A percentile compares a stretch with the other conserved stretches of the same genome.
These are phyloP conservation scores for Chrysanthemum makinoi DNA, from an alignment of 129 eudicot species.

Conservation along the genomic window DNA sequence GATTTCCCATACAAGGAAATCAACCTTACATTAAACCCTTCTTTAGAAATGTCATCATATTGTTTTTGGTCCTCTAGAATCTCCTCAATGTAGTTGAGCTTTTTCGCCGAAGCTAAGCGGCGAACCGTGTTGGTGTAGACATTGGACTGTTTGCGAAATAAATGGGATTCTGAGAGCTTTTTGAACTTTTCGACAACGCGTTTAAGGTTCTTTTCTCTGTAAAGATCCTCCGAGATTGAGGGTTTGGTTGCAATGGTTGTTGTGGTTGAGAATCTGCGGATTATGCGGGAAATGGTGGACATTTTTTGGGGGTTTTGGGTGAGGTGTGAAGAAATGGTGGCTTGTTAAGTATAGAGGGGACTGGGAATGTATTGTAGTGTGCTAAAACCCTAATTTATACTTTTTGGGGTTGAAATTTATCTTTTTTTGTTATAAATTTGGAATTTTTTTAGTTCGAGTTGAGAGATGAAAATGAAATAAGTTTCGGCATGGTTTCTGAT, in stretches of 20 bases:
- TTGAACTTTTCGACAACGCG: slow-evolving; percentile 42
- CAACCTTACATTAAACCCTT: slow-evolving; percentile 46
- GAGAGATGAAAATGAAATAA: too few relatives aligned
- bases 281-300: slow-evolving; percentile 47
- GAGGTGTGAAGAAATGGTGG: too few relatives aligned
- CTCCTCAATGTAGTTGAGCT: slow-evolving; percentile 40
- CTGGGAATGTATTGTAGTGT: too few relatives aligned
- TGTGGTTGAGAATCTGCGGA: slow-evolving; percentile 39
- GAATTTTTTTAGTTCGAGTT: too few relatives aligned
- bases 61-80: slow-evolving; percentile 55
- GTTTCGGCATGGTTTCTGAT: too few relatives aligned
- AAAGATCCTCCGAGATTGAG: slow-evolving; percentile 30
- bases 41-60: slow-evolving; percentile 39
- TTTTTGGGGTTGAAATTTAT: too few relatives aligned
- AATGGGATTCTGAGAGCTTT: slow-evolving; percentile 21
- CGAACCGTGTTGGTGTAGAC: slow-evolving; percentile 35
- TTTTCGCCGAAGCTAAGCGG: slow-evolving; percentile 51
- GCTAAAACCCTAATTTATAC: too few relatives aligned
- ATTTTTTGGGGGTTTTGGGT: slow-evolving; percentile 15
- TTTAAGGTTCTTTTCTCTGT: slow-evolving; percentile 45
- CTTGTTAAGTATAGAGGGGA: too few relatives aligned
- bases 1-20: slow-evolving; percentile 47
- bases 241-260: slow-evolving; percentile 20
- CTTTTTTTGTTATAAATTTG: too few relatives aligned
- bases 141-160: slow-evolving; percentile 34